Base-by-base conservation (phyloP, 257 asterid genomes). In the Cordia subcordata region DNA sequence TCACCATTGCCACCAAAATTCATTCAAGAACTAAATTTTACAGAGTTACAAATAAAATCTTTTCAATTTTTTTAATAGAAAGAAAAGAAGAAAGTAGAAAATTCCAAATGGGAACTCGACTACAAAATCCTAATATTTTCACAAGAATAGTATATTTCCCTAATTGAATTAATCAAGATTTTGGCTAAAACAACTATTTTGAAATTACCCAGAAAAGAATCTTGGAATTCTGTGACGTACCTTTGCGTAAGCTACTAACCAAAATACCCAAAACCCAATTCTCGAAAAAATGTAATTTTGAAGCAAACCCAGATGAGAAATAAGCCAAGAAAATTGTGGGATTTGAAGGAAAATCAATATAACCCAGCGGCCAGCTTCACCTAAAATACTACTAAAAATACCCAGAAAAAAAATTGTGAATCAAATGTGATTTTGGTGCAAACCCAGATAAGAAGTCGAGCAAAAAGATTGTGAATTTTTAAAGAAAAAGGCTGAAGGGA, bases 1-100 rank as follows among this genome's bases (percentile, higher is more conserved):
- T 92, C 82, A 82, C 85, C 96, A 85, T 85, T 64, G 58, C 72
- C 77, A 62, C 75, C 40, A 40, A 66, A 55, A 72, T 64, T 66
- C 80, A 75, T 68, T 64, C 57, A 75, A 65, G 54, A 42, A 14
- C 10, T 10, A 42, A 42, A 27, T 27, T 27, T 27, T 27, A 27
- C 3, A 27, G 6, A 27, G 6, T 27, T 27, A 27, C n/a, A 27
- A 27, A 27, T 3, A 27, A 27, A 27, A 27, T 27, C 6, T 27
- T 6, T 27, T 27, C 35, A 3, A 27, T 1, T 27, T 27, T 27
- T 27, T 27, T 27, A 6, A 27, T 1, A 27, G 6, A 6, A 27
- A 27, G 6, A 27, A 27, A 27, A 6, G 53, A 51, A 27, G 6
- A 6, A 27, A 27, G 6, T 1, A 27, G 6, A 6, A 57, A 51